Evolutionary conservation across 306 rosid genomes (phyloP).

Genomic region (Lathyrus sativus): DNA sequence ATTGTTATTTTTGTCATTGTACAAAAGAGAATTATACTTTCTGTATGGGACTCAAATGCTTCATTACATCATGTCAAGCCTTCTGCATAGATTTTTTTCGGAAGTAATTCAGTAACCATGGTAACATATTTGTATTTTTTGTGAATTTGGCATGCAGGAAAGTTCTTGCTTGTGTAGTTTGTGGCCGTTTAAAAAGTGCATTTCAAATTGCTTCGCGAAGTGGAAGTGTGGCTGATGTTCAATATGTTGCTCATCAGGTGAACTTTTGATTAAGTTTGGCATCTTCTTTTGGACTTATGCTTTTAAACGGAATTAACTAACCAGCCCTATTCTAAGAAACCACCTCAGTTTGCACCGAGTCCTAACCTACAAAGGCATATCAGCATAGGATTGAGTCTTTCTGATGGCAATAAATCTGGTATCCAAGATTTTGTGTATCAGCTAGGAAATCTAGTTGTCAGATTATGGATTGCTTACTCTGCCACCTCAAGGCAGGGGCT

Average conservation of each 20-base stretch:
- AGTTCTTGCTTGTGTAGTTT: conserved; percentile 98
- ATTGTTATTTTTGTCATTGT: conserved; percentile 6
- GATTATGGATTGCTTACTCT: conserved; percentile 3
- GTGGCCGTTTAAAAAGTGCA: conserved; percentile 98
- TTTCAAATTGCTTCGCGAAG: conserved; percentile 98
- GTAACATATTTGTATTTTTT: conserved; percentile 32
- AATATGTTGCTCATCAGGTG: conserved; percentile 99
- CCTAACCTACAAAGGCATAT: conserved; percentile 29
- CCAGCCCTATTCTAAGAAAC: not conserved
- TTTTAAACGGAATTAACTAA: conserved; percentile 11
- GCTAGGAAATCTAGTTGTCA: conserved; percentile 29
- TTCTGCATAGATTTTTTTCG: not conserved
- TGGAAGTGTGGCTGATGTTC: conserved; percentile 99
- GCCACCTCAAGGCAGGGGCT: conserved; percentile 21
- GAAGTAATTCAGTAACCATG: conserved; percentile 10
- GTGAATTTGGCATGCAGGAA: conserved; percentile 67
- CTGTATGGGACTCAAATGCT: conserved; percentile 13
- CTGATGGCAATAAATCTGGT: conserved; percentile 7
- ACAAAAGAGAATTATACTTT: not conserved
- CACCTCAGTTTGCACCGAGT: conserved; percentile 3
- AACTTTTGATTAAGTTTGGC: conserved; percentile 35
- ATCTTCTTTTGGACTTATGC: conserved; percentile 22
- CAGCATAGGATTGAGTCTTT: conserved; percentile 17
- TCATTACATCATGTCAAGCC: conserved; percentile 26
- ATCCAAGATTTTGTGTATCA: conserved; percentile 1